Base-by-base conservation (phyloP, 2,329 filamentous ascomycete genomes). In the Paramyrothecium sp. region DNA sequence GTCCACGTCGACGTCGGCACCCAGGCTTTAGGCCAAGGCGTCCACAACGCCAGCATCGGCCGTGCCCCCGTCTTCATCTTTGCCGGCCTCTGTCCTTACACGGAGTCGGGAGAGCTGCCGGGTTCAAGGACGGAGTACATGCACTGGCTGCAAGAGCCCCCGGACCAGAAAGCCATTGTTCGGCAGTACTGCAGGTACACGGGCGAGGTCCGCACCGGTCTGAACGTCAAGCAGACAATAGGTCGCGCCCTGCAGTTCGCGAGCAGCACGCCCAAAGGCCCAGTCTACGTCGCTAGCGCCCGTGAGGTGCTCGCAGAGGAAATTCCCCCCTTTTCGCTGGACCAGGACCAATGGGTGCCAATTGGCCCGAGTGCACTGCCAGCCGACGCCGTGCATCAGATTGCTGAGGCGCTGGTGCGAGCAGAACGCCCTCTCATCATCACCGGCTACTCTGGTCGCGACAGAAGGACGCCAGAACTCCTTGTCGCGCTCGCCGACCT, bases 211-310 rank as follows among this genome's bases (percentile, higher is more conserved):
- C 91, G 90, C 74, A 87, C 88, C 4, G 90, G 90, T 17, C 84
- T 82, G 69, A 94, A 94, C 67, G 83, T 94, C 61, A 94, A 94
- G 78, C 90, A 94, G 76, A 86, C 94, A 74, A 89, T 94, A 61
- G 90, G 90, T 67, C 86, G 91, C 2, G 91, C 91, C 0, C 72
- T 94, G 59, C 89, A 89, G 62, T 93, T 93, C 69, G 89, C 91
- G 0, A 88, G 76, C 56, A 90, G 85, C 53, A 86, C 87, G 56
- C 90, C 90, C 0, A 81, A 86, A 61, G 91, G 91, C 0, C 90
- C 91, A 0, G 89, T 91, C 1, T 93, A 95, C 64, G 76, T 95
- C 7, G 82, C 81, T 54, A 89, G 87, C 1, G 88, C 89, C 2
- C 78, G 91, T 59, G 91, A 95, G 72, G 84, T 90, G 2, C 90